Base-by-base conservation (phyloP, 768 basidiomycete genomes). In the Lactifluus piperatus region DNA sequence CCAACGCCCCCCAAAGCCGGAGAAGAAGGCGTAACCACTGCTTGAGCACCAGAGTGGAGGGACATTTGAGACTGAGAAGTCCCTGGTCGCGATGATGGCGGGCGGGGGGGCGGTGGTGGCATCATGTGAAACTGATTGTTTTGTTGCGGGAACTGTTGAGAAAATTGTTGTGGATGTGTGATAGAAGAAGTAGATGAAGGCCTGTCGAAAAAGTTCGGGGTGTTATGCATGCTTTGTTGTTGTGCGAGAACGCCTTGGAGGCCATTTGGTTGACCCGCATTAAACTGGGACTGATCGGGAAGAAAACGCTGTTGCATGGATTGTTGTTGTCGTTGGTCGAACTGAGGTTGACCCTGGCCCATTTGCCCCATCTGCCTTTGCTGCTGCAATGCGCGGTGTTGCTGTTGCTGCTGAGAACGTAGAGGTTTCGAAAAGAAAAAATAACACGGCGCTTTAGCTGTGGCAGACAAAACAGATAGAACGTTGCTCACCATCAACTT, bases 301-400 rank as follows among this genome's bases (percentile, higher is more conserved):
- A 34, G 54, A 20, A 62, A 55, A 16, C 58, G 52, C 43, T 56
- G 58, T 26, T 60, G 53, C 47, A 55, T 51, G 24, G 47, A 51
- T 45, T 63, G 62, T 30, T 63, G 62, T 32, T 63, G 62, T 11
- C 54, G 45, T 62, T 62, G 60, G 47, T 56, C 62, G 36, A 63
- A 62, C 51, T 62, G 62, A 41, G 60, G 49, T 57, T 63, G 62
- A 14, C 51, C 52, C 54, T 63, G 62, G 32, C 36, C 29, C 51
- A 63, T 52, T 50, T 67, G 67, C 5, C 62, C 51, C 53, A 67
- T 63, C 55, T 67, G 68, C 22, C 67, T 57, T 24, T 63, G 62
- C 24, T 57, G 57, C 8, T 63, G 62, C 24, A 65, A 9, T 30
- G 37, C 36, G 26, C 54, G 51, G 22, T 65, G 57, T 58, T 66